Percentiles rank a stretch among this genome's conserved stretches.
Conservation (phyloP, 176 grass and related monocot species). For the Paspalum vaginatum region DNA sequence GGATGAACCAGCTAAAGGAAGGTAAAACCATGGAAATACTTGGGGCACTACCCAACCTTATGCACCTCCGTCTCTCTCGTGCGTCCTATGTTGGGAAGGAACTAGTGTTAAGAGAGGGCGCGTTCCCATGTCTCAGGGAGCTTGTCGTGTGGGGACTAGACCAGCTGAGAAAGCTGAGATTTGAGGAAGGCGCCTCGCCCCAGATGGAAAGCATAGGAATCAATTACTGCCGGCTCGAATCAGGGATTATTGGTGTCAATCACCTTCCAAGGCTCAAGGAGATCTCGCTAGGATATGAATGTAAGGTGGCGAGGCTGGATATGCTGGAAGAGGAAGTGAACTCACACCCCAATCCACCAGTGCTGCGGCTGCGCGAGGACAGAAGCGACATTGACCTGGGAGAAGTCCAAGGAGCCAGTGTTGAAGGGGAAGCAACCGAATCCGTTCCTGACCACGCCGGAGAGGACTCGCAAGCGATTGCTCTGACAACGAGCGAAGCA, state of each 20-base stretch:
- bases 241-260: background rate
- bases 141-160: rapidly evolving
- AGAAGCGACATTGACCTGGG: background rate
- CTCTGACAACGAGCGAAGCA: background rate
- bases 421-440: background rate
- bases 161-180: background rate
- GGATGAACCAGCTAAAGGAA: rapidly evolving
- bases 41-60: slow-evolving; percentile 17
- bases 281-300: rapidly evolving
- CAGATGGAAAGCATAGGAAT: background rate
- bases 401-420: background rate
- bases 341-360: background rate
- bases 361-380: background rate
- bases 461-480: background rate
- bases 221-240: rapidly evolving
- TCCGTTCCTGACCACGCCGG: background rate
- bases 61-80: rapidly evolving
- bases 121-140: slow-evolving; percentile 6
- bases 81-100: background rate
- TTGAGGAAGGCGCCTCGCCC: background rate
- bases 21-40: background rate
- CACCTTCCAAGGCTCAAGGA: background rate
- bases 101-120: background rate
- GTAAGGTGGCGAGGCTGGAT: background rate
- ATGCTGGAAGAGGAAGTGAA: background rate